Percentiles rank a stretch among this genome's conserved stretches.
Evolutionary conservation across 768 basidiomycete species (phyloP).

Genomic region (Psilocybe cubensis): DNA sequence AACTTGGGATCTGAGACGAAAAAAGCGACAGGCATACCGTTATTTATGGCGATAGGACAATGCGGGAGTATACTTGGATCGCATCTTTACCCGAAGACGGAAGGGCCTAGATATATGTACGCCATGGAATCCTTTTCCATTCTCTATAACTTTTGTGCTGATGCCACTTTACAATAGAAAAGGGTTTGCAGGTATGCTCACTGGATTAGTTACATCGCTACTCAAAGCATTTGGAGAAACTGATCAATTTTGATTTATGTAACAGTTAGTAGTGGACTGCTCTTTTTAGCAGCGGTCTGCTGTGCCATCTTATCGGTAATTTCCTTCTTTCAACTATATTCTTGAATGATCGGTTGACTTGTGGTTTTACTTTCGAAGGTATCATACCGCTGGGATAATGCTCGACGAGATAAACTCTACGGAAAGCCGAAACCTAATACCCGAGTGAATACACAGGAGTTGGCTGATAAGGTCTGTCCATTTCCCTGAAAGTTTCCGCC

Average conservation of each 20-base stretch:
- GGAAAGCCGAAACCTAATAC: slow-evolving; percentile 51
- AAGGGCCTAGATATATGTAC: slow-evolving; percentile 70
- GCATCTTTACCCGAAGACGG: slow-evolving; percentile 66
- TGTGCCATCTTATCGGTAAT: slow-evolving; percentile 54
- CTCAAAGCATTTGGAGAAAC: not conserved
- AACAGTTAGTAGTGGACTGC: slow-evolving; percentile 35
- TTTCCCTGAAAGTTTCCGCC: not conserved
- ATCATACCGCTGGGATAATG: slow-evolving; percentile 68
- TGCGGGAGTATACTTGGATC: slow-evolving; percentile 79
- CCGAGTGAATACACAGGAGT: slow-evolving; percentile 61
- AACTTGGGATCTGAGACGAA: slow-evolving; percentile 82
- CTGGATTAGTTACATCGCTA: slow-evolving; percentile 12
- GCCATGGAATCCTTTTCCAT: slow-evolving; percentile 18
- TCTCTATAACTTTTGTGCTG: not conserved
- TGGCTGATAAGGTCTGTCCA: slow-evolving; percentile 64
- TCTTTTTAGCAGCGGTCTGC: slow-evolving; percentile 59
- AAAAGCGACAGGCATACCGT: slow-evolving; percentile 73
- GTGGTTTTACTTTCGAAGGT: slow-evolving; percentile 37
- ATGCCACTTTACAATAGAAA: slow-evolving; percentile 37
- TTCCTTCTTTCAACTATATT: not conserved
- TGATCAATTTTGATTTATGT: not conserved
- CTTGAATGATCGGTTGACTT: not conserved
- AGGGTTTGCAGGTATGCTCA: slow-evolving; percentile 53
- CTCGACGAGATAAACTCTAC: slow-evolving; percentile 51
- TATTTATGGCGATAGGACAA: slow-evolving; percentile 83